Base-by-base conservation (phyloP, 106 monocot species). In the Apostasia ramifera region DNA sequence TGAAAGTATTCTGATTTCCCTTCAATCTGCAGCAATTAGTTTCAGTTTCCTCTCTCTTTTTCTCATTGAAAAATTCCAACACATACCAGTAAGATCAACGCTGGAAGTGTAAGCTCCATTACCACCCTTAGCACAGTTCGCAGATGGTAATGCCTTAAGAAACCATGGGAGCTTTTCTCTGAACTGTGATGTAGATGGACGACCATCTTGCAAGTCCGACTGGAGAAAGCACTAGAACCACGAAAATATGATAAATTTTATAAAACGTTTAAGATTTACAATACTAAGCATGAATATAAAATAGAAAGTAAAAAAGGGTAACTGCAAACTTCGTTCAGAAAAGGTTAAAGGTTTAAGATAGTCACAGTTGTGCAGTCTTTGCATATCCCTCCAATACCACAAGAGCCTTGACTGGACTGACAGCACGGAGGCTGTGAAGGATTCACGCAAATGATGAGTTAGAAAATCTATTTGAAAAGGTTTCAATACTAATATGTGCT, bases 121-220 rank as follows among this genome's bases (percentile, higher is more conserved):
- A 15, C 97, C 97, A 61, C 97, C 92, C 78, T 98, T 98, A 6
- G 97, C 89, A 87, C 97, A 98, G 78, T 93, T 78, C 61, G 82
- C 68, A 60, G 97, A 98, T 46, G 97, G 97, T 50, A 90, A 74
- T 66, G 97, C 89, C 76, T 90, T 77, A 42, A 98, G 89, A 90
- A 98, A 98, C 97, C 97, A 98, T 42, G 97, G 97, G 69, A 98
- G 85, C 61, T 87, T 98, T 71, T 92, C 85, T 78, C 61, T 90
- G 55, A 98, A 98, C 61, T 93, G 97, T 7, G 47, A 2, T 66
- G 92, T 98, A 47, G 92, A 90, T 73, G 97, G 97, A 10, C 97
- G 92, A 1, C 87, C 85, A 57, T 85, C 73, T 72, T 85, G 72
- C 76, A 98, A 74, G 74, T 98, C 97, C 66, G 90, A 85, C 44